Evolutionary conservation across 2,329 filamentous ascomycete genomes (phyloP), one percentile per base, ranked within the genome.

Genomic region (Capronia americana): DNA sequence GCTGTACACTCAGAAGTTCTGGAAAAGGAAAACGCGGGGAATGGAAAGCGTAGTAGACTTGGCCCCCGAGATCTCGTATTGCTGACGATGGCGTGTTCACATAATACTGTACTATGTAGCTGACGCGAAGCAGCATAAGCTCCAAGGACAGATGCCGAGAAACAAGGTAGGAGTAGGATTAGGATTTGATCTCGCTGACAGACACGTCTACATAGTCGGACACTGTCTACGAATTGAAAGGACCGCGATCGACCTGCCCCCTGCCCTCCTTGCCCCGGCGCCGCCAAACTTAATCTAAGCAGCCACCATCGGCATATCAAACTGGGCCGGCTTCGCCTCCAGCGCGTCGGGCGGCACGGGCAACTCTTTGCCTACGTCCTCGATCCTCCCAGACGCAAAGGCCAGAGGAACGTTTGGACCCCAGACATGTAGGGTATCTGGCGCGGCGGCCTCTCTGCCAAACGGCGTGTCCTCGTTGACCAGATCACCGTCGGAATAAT

Each of bases 401-500:
- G 59, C 67, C 32, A 69, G 46, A 26, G 67, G 67, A 34, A 69
- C 61, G 32, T 77, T 73, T 1, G 76, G 75, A 0, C 76, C 75
- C 76, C 76, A 77, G 41, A 77, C 69, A 17, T 74, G 73, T 53
- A 77, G 58, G 2, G 73, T 74, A 51, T 77, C 74, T 48, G 74
- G 61, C 1, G 73, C 73, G 0, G 74, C 75, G 3, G 73, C 69
- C 6, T 69, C 70, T 65, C 75, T 74, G 0, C 73, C 73, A 59
- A 76, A 71, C 0, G 75, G 75, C 0, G 76, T 76, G 30, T 75
- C 67, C 54, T 71, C 61, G 58, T 71, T 71, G 5, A 71, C 71
- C 26, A 70, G 72, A 77, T 92, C 89, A 0, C 89, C 89, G 74
- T 91, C 89, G 17, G 88, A 86, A 72, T 91, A 92, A 75, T 90